A percentile compares a stretch with the other conserved stretches of the same genome.
phyloP scores from a whole-genome alignment of 1,284 basidiomycete species.

The Schizophyllum amplum region DNA sequence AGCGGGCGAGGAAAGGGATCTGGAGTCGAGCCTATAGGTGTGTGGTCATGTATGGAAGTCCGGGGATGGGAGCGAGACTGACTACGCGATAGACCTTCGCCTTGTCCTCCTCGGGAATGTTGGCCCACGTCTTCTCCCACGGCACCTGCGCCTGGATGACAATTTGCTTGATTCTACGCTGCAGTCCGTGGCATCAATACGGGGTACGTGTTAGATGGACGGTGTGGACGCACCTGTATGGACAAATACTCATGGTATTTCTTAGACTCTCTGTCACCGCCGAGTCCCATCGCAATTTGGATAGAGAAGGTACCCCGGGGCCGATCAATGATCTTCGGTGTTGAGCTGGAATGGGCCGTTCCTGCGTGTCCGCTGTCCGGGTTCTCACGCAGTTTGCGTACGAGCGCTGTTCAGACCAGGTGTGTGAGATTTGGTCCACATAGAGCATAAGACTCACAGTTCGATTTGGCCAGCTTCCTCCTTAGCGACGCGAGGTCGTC shows the following conservation, averaged over 20 bases:
- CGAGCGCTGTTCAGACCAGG: too few relatives aligned
- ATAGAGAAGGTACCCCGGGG: slow-evolving; percentile 2
- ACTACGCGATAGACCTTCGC: slow-evolving; percentile 13
- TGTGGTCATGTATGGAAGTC: neutral
- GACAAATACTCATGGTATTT: neutral
- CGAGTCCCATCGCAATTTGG: slow-evolving; percentile 5
- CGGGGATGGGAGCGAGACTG: neutral
- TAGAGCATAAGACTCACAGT: too few relatives aligned
- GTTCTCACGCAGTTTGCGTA: too few relatives aligned
- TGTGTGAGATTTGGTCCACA: too few relatives aligned
- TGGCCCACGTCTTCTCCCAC: slow-evolving; percentile 5
- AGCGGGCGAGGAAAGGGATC: slow-evolving; percentile 11
- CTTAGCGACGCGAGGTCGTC: too few relatives aligned
- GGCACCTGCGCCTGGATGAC: slow-evolving; percentile 5
- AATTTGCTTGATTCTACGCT: slow-evolving; percentile 10
- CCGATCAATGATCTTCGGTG: neutral
- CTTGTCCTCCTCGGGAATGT: slow-evolving; percentile 4
- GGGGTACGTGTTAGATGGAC: neutral
- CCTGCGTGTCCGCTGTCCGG: too few relatives aligned
- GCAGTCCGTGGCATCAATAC: neutral
- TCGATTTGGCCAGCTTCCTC: too few relatives aligned
- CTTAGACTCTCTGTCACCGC: neutral
- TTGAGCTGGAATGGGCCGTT: too few relatives aligned
- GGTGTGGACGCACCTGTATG: neutral
- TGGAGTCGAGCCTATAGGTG: slow-evolving; percentile 8